These are phyloP conservation scores for Exophiala sp. DNA, from an alignment of 2,329 filamentous ascomycete species.

Conservation along the genomic window DNA sequence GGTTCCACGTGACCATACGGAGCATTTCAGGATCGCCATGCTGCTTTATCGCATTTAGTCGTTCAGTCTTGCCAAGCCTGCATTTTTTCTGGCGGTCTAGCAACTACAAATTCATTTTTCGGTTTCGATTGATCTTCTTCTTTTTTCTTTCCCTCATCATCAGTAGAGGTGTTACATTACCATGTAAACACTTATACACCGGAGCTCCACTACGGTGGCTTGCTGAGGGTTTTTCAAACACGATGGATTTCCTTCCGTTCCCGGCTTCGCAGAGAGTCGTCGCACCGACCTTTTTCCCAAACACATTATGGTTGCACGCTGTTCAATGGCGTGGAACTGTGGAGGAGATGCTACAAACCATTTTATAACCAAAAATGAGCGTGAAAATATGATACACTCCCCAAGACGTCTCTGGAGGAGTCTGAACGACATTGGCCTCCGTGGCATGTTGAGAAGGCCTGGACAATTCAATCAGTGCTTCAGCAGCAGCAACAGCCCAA, in stretches of 20 bases:
- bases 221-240: constrained; percentile 47
- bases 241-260: constrained; percentile 50
- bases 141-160: constrained; percentile 46
- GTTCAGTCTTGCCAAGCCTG: too few relatives aligned
- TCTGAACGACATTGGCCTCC: not conserved
- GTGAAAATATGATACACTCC: not conserved
- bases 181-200: constrained; percentile 45
- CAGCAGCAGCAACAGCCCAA: not conserved
- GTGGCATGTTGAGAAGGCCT: not conserved
- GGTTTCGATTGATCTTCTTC: constrained; percentile 29
- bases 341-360: constrained; percentile 45
- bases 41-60: too few relatives aligned
- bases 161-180: constrained; percentile 51
- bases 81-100: not conserved
- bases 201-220: constrained; percentile 48
- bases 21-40: not conserved
- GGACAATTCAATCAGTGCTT: not conserved
- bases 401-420: too few relatives aligned
- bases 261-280: constrained; percentile 44
- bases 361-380: not conserved
- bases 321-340: constrained; percentile 45
- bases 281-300: constrained; percentile 44
- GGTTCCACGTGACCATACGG: too few relatives aligned
- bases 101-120: constrained; percentile 15
- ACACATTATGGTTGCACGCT: constrained; percentile 39